phyloP scores from a whole-genome alignment of 352 stramenopile genomes.

The Globisporangium cylindrosporum region DNA sequence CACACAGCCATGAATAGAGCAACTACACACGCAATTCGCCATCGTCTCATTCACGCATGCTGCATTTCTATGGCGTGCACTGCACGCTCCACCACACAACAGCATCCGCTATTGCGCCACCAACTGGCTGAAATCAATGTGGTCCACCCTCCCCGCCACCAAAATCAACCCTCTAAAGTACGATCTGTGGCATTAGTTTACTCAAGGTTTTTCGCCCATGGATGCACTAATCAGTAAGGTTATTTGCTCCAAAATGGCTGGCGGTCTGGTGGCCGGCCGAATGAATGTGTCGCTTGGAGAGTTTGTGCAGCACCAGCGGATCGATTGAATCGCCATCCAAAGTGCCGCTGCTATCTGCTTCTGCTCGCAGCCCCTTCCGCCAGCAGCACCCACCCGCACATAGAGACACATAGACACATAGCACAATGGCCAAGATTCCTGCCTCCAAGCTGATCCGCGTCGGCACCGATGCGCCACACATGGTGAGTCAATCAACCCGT shows the following conservation, averaged over 20 bases:
- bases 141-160: too few species aligned
- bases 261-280: constrained; percentile 2
- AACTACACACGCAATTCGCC: neutral
- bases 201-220: neutral
- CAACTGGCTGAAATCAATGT: neutral
- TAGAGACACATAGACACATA: neutral
- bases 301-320: constrained; percentile 2
- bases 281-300: constrained; percentile 10
- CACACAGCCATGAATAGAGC: neutral
- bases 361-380: neutral
- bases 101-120: neutral
- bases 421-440: constrained; percentile 59
- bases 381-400: neutral
- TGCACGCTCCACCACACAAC: neutral
- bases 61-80: constrained; percentile 6
- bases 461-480: constrained; percentile 70
- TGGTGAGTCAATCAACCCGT: constrained; percentile 37
- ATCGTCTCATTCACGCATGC: neutral
- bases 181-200: neutral
- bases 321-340: constrained; percentile 3
- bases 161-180: neutral
- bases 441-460: constrained; percentile 72
- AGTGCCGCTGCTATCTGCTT: constrained; percentile 1
- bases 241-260: constrained; percentile 2
- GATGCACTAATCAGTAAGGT: neutral